phyloP scores from a whole-genome alignment of 2,329 filamentous ascomycete genomes.

The Fusarium sp. region DNA sequence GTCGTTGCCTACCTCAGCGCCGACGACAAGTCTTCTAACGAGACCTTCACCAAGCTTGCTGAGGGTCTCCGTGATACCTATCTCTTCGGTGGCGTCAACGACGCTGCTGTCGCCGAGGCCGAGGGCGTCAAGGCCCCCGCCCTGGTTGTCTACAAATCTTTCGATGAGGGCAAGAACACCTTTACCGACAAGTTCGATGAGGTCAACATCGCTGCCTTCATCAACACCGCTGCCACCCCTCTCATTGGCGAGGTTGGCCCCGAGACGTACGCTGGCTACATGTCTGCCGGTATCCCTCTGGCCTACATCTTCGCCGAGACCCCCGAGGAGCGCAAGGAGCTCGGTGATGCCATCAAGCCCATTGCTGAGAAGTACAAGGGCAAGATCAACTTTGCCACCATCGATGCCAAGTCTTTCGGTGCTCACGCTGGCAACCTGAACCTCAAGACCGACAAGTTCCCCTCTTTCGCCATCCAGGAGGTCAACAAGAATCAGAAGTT shows the following conservation, averaged over 20 bases:
- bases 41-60: constrained; percentile 79
- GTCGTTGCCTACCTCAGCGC: constrained; percentile 86
- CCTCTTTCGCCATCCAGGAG: constrained; percentile 97
- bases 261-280: constrained; percentile 96
- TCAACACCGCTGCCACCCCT: constrained; percentile 85
- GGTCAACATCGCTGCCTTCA: constrained; percentile 82
- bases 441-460: constrained; percentile 94
- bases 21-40: constrained; percentile 84
- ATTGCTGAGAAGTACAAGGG: constrained; percentile 93
- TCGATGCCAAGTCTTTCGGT: constrained; percentile 93
- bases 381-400: constrained; percentile 96
- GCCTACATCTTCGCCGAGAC: constrained; percentile 98
- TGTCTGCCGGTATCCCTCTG: constrained; percentile 88
- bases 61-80: constrained; percentile 86
- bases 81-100: constrained; percentile 89
- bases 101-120: constrained; percentile 83
- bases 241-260: constrained; percentile 95
- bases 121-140: constrained; percentile 89
- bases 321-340: constrained; percentile 82
- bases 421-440: constrained; percentile 97
- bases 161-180: constrained; percentile 93
- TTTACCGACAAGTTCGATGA: constrained; percentile 82
- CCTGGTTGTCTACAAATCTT: constrained; percentile 95
- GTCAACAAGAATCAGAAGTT: constrained; percentile 96
- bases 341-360: constrained; percentile 80